Evolutionary conservation across 768 basidiomycete genomes (phyloP).

Genomic region (Russula compacta): DNA sequence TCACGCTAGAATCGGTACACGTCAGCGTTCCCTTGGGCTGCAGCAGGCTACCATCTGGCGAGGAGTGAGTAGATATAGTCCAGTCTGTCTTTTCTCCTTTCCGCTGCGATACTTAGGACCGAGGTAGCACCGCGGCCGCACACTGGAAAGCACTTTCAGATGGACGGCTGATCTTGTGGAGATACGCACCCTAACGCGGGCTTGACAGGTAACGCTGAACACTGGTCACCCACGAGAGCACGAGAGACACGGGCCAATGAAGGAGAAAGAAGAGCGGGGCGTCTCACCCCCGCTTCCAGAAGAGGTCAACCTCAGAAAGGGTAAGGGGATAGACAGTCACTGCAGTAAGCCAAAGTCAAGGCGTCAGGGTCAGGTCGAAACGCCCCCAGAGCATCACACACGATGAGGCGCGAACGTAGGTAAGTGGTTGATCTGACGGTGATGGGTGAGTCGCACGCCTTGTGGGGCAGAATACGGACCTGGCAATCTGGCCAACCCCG

Average conservation of each 20-base stretch:
- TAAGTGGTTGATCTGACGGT: not conserved
- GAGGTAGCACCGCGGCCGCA: not conserved
- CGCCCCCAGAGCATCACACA: not conserved
- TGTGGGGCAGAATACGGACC: too few species aligned
- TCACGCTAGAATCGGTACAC: too few species aligned
- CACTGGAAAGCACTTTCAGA: not conserved
- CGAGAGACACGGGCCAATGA: not conserved
- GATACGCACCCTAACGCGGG: not conserved
- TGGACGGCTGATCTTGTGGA: not conserved
- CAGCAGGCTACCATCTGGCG: too few species aligned
- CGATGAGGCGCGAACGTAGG: not conserved
- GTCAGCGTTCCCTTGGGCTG: too few species aligned
- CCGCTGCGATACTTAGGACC: not conserved
- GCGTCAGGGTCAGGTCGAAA: not conserved
- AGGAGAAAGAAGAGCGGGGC: not conserved
- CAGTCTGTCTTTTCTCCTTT: too few species aligned
- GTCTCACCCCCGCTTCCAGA: not conserved
- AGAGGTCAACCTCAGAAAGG: not conserved
- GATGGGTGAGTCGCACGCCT: not conserved
- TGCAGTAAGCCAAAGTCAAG: not conserved
- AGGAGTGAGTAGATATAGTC: too few species aligned
- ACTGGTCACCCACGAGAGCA: not conserved
- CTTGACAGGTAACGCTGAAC: not conserved
- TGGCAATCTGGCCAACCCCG: not conserved
- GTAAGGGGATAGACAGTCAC: not conserved